Evolutionary conservation across 495 filamentous ascomycete species (phyloP).

Genomic region (Neurospora terricola): DNA sequence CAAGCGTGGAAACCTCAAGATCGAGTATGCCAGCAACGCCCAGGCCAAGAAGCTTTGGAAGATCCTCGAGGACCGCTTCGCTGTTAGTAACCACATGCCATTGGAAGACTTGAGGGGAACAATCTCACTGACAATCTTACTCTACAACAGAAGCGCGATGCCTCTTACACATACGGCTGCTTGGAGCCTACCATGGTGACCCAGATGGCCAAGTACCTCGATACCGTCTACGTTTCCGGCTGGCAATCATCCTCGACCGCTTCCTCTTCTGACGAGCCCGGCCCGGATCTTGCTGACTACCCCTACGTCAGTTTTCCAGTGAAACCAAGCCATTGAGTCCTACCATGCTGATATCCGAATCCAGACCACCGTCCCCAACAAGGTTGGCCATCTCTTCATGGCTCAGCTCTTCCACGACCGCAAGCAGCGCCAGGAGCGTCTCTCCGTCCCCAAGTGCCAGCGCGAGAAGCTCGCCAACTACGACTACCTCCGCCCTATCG

Average conservation of each 20-base stretch:
- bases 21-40: constrained; percentile 81
- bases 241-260: constrained; percentile 98
- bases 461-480: constrained; percentile 68
- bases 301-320: constrained; percentile 62
- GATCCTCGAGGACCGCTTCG: constrained; percentile 75
- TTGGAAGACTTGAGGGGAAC: not conserved
- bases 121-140: not conserved
- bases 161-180: constrained; percentile 92
- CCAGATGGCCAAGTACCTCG: constrained; percentile 97
- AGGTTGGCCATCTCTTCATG: constrained; percentile 93
- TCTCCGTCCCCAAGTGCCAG: constrained; percentile 64
- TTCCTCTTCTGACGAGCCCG: constrained; percentile 87
- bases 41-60: constrained; percentile 92
- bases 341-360: not conserved
- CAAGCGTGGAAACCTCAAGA: constrained; percentile 84
- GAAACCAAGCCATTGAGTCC: not conserved
- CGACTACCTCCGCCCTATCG: constrained; percentile 91
- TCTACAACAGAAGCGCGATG: constrained; percentile 55
- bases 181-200: constrained; percentile 96
- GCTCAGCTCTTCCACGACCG: constrained; percentile 99
- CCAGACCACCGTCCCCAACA: constrained; percentile 95
- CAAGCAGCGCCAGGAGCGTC: constrained; percentile 91
- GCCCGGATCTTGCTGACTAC: constrained; percentile 96
- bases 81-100: not conserved
- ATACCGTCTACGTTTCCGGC: constrained; percentile 96